These are phyloP conservation scores for Thelephora aurantiotincta DNA, from an alignment of 768 basidiomycete species.

Conservation along the genomic window DNA sequence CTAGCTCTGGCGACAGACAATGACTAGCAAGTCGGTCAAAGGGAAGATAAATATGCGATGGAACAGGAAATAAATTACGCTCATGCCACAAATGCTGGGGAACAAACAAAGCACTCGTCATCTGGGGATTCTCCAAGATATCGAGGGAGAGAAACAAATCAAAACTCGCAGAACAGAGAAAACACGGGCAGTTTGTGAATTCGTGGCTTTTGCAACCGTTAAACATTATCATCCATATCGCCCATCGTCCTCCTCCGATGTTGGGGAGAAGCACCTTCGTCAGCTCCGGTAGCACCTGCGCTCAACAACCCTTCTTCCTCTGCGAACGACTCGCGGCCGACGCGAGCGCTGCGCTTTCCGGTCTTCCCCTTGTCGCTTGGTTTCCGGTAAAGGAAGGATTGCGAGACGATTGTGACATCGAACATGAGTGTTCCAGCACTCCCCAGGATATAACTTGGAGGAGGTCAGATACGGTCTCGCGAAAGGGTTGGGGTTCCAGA, in stretches of 20 bases:
- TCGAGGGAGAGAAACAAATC: too few species aligned
- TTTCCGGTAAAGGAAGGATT: slow-evolving; percentile 66
- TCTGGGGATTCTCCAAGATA: too few species aligned
- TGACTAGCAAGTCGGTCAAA: too few species aligned
- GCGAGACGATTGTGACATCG: slow-evolving; percentile 82
- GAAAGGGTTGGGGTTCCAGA: background rate
- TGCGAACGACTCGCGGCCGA: slow-evolving; percentile 8
- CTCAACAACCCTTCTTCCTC: slow-evolving; percentile 19
- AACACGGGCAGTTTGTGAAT: too few species aligned
- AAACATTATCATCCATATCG: background rate
- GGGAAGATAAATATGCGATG: too few species aligned
- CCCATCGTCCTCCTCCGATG: slow-evolving; percentile 10
- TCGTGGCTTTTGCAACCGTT: too few species aligned
- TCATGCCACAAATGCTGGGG: too few species aligned
- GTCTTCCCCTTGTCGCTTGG: slow-evolving; percentile 7
- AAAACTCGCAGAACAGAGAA: too few species aligned
- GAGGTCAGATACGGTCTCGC: background rate
- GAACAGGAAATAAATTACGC: too few species aligned
- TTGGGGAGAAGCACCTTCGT: slow-evolving; percentile 8
- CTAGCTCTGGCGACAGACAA: too few species aligned
- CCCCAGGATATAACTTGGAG: slow-evolving; percentile 73
- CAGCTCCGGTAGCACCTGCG: slow-evolving; percentile 10
- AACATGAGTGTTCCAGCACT: slow-evolving; percentile 89
- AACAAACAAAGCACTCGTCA: too few species aligned
- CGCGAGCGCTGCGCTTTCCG: slow-evolving; percentile 10